A percentile compares a stretch with the other conserved stretches of the same genome.
These are phyloP conservation scores for Crithidia fasciculata DNA, from an alignment of 208 protist species.

Conservation along the genomic window DNA sequence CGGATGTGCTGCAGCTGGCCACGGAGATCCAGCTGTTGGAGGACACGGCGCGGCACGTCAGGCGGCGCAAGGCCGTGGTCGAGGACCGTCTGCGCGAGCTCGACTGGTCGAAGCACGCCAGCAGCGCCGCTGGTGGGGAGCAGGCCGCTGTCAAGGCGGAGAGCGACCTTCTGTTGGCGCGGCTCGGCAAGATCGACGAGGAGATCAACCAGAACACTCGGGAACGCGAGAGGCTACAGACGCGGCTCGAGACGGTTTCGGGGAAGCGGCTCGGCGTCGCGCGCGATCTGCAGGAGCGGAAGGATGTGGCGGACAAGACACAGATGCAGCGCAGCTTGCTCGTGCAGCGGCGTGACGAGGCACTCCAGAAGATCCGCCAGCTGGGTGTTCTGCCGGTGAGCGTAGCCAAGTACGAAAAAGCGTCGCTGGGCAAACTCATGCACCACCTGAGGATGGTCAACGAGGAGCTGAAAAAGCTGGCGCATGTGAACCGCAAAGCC, in stretches of 20 bases:
- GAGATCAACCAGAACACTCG: slow-evolving; percentile 45
- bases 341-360: slow-evolving; percentile 86
- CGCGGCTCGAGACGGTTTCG: slow-evolving; percentile 51
- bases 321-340: slow-evolving; percentile 74
- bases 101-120: slow-evolving; percentile 52
- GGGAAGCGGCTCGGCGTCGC: slow-evolving; percentile 41
- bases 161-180: slow-evolving; percentile 44
- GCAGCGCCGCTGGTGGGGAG: slow-evolving; percentile 40
- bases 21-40: slow-evolving; percentile 79
- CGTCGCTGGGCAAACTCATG: slow-evolving; percentile 85
- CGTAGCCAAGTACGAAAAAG: slow-evolving; percentile 26
- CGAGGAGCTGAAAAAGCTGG: slow-evolving; percentile 88
- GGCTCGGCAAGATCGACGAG: slow-evolving; percentile 48
- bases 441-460: slow-evolving; percentile 77
- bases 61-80: slow-evolving; percentile 55
- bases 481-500: slow-evolving; percentile 99
- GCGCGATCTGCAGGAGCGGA: slow-evolving; percentile 59
- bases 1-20: slow-evolving; percentile 50
- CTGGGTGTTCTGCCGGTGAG: slow-evolving; percentile 89
- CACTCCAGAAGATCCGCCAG: slow-evolving; percentile 89
- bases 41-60: slow-evolving; percentile 68
- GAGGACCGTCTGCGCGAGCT: slow-evolving; percentile 70
- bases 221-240: slow-evolving; percentile 54
- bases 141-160: slow-evolving; percentile 60
- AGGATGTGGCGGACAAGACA: slow-evolving; percentile 59